A percentile compares a stretch with the other conserved stretches of the same genome.
These are phyloP conservation scores for Nemania sp. DNA, from an alignment of 2,329 filamentous ascomycete species.

Conservation along the genomic window DNA sequence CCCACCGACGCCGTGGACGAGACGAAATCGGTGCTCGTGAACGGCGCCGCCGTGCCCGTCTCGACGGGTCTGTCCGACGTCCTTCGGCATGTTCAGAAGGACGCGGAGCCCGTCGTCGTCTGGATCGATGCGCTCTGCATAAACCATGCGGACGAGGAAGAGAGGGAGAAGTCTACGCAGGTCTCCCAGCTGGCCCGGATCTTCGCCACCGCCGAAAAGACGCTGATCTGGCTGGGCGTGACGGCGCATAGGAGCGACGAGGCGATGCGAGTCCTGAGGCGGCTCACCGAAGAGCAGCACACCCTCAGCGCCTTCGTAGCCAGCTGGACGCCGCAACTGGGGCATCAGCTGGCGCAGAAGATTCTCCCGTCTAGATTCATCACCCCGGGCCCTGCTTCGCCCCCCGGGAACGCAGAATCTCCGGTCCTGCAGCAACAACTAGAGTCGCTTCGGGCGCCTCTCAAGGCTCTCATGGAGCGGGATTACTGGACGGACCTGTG, in stretches of 20 bases:
- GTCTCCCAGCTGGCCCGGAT: constrained; percentile 28
- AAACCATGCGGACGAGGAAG: constrained; percentile 28
- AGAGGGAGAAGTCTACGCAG: constrained; percentile 33
- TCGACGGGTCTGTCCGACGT: constrained; percentile 24
- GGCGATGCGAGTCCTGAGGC: constrained; percentile 30
- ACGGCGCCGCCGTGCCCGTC: constrained; percentile 27
- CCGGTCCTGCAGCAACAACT: constrained; percentile 25
- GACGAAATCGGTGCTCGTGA: constrained; percentile 26
- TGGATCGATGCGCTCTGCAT: constrained; percentile 39
- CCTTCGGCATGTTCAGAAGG: constrained; percentile 24
- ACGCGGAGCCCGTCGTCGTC: constrained; percentile 23
- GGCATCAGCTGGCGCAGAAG: constrained; percentile 24
- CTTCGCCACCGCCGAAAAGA: constrained; percentile 25
- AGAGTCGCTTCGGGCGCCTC: constrained; percentile 26
- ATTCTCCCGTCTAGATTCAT: constrained; percentile 18
- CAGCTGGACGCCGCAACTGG: constrained; percentile 27
- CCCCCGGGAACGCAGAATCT: constrained; percentile 12
- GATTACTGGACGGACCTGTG: constrained; percentile 32
- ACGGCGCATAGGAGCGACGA: constrained; percentile 29
- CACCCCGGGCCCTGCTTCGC: not conserved
- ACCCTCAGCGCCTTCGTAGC: constrained; percentile 26
- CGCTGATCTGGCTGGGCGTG: constrained; percentile 30
- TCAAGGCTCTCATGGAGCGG: constrained; percentile 31
- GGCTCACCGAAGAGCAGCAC: constrained; percentile 28
- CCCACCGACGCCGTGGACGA: constrained; percentile 20